These are phyloP conservation scores for Monosporozyma aerobia DNA, from an alignment of 805 yeast genomes.

Conservation along the genomic window DNA sequence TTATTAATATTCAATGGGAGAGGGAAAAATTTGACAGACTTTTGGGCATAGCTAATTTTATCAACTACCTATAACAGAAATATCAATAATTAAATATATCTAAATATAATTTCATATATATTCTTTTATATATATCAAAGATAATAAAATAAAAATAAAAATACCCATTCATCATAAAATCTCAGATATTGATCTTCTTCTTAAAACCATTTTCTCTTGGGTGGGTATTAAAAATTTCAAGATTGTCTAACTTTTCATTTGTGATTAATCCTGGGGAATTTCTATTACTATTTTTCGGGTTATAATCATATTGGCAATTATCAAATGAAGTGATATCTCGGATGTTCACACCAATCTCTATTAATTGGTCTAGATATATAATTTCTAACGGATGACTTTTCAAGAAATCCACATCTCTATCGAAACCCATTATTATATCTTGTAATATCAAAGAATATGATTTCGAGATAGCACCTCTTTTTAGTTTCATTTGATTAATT, in stretches of 20 bases:
- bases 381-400: background rate
- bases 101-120: background rate
- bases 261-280: background rate
- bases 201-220: background rate
- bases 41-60: background rate
- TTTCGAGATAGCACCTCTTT: background rate
- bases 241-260: background rate
- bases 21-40: conserved; percentile 48
- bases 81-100: background rate
- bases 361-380: background rate
- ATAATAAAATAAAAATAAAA: no score
- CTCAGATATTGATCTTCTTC: no score
- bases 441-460: background rate
- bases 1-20: conserved; percentile 71
- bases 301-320: background rate
- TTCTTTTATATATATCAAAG: background rate
- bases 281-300: background rate
- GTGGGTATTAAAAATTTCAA: background rate
- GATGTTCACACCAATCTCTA: background rate
- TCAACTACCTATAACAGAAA: background rate
- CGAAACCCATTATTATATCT: background rate
- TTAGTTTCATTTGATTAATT: background rate
- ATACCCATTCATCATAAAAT: no score
- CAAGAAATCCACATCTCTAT: background rate
- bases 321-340: background rate